Percentiles rank a stretch among this genome's conserved stretches.
These are phyloP conservation scores for Colletotrichum sidae DNA, from an alignment of 2,329 filamentous ascomycete genomes.

Conservation along the genomic window DNA sequence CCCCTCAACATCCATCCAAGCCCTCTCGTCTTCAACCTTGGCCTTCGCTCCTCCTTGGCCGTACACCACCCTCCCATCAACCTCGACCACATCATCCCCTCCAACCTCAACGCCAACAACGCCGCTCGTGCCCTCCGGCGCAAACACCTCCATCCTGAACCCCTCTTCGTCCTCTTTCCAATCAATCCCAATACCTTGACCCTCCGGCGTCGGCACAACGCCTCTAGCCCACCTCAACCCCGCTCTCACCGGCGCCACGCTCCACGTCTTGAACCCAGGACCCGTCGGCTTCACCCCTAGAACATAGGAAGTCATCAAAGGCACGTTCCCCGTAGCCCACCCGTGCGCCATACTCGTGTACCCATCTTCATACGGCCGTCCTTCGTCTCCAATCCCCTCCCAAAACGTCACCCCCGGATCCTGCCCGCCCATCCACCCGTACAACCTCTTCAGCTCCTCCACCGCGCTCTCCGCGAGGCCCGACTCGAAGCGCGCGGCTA, in stretches of 20 bases:
- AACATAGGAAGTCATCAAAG: constrained; percentile 57
- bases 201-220: constrained; percentile 53
- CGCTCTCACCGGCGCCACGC: constrained; percentile 50
- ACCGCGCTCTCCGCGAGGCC: constrained; percentile 50
- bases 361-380: constrained; percentile 55
- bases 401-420: constrained; percentile 62
- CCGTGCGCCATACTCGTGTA: constrained; percentile 64
- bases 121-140: constrained; percentile 47
- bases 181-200: constrained; percentile 49
- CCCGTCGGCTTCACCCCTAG: constrained; percentile 58
- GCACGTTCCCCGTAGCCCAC: constrained; percentile 63
- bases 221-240: constrained; percentile 57
- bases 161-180: constrained; percentile 47
- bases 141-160: constrained; percentile 45
- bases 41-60: not conserved
- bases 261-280: constrained; percentile 57
- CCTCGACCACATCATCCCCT: constrained; percentile 33
- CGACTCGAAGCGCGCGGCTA: constrained; percentile 58
- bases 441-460: constrained; percentile 59
- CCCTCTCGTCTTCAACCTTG: constrained; percentile 4
- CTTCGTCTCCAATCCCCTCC: constrained; percentile 61
- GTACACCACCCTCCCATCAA: constrained; percentile 40
- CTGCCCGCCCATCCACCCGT: constrained; percentile 60
- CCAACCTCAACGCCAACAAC: constrained; percentile 41
- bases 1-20: constrained; percentile 27